A percentile compares a stretch with the other conserved stretches of the same genome.
Evolutionary conservation across 2,329 filamentous ascomycete species (phyloP).

Genomic region (Nothomitra cinnamomea): DNA sequence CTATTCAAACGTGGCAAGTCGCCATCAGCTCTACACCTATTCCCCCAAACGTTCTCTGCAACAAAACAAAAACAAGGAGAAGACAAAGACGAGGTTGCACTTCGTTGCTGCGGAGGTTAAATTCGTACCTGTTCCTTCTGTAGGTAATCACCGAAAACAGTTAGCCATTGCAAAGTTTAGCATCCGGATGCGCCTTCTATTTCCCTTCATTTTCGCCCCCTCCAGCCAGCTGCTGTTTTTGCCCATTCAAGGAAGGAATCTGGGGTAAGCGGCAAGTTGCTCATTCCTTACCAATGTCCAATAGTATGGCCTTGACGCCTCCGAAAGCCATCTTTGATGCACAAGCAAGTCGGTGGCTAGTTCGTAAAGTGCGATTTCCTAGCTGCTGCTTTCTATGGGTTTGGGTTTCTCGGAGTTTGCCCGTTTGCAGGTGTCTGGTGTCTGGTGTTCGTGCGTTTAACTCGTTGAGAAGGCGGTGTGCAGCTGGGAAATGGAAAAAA

Average conservation of each 20-base stretch:
- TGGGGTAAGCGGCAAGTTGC: background rate
- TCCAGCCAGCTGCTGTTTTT: too few relatives aligned
- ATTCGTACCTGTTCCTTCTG: background rate
- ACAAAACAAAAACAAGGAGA: slow-evolving; percentile 14
- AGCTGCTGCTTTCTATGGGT: too few relatives aligned
- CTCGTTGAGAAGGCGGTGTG: too few relatives aligned
- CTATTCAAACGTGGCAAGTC: slow-evolving; percentile 52
- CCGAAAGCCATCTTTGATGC: background rate
- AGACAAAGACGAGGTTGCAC: slow-evolving; percentile 14
- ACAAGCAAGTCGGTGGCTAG: background rate
- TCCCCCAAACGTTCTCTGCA: slow-evolving; percentile 3
- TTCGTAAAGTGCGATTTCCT: background rate
- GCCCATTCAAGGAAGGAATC: background rate
- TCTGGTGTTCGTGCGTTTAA: too few relatives aligned
- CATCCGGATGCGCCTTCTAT: background rate
- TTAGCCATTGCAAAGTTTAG: too few relatives aligned
- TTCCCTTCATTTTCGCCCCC: too few relatives aligned
- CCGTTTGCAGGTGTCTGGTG: too few relatives aligned
- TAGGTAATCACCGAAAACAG: background rate
- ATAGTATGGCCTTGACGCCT: background rate
- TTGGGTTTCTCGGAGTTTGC: too few relatives aligned
- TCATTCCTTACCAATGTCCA: background rate
- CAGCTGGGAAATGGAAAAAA: too few relatives aligned
- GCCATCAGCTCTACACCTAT: slow-evolving; percentile 20
- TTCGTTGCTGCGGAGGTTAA: too few relatives aligned